Conservation (phyloP, 768 basidiomycete species). For the Boletus coccyginus region DNA sequence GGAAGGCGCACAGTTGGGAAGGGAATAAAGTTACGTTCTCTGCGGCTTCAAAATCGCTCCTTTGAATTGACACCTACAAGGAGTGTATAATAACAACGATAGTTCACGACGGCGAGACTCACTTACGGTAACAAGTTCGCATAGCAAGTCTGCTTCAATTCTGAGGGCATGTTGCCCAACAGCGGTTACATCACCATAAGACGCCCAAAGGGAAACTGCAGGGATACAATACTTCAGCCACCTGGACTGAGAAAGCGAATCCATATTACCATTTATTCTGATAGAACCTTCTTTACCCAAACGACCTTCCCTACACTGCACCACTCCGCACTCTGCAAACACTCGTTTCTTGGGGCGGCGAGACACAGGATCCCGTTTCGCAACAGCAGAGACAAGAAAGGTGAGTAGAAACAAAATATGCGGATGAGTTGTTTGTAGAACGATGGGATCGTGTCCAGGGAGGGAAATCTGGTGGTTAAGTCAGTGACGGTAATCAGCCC, state of each 20-base stretch:
- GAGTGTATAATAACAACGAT: neutral
- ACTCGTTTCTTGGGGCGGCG: conserved; percentile 70
- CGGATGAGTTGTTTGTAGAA: conserved; percentile 65
- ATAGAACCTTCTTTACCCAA: conserved; percentile 21
- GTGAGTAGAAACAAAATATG: conserved; percentile 60
- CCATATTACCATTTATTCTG: conserved; percentile 13
- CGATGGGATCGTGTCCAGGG: conserved; percentile 42
- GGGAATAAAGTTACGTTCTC: conserved; percentile 42
- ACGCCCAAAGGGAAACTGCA: conserved; percentile 56
- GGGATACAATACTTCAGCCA: neutral
- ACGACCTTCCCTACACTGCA: conserved; percentile 44
- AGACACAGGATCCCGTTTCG: conserved; percentile 73
- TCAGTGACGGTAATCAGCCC: neutral
- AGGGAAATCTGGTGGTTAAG: conserved; percentile 25
- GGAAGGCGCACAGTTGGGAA: neutral
- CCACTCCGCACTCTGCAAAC: conserved; percentile 64
- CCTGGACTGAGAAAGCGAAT: neutral
- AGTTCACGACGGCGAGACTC: neutral
- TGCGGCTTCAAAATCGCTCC: conserved; percentile 66
- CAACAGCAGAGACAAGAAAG: conserved; percentile 62
- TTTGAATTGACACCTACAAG: conserved; percentile 57
- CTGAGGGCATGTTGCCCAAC: conserved; percentile 50
- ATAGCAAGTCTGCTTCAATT: conserved; percentile 69
- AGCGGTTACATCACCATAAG: conserved; percentile 46
- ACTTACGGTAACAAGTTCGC: conserved; percentile 64